phyloP scores from a whole-genome alignment of 2,329 filamentous ascomycete species.

The Ceratocystis eucalypticola region DNA sequence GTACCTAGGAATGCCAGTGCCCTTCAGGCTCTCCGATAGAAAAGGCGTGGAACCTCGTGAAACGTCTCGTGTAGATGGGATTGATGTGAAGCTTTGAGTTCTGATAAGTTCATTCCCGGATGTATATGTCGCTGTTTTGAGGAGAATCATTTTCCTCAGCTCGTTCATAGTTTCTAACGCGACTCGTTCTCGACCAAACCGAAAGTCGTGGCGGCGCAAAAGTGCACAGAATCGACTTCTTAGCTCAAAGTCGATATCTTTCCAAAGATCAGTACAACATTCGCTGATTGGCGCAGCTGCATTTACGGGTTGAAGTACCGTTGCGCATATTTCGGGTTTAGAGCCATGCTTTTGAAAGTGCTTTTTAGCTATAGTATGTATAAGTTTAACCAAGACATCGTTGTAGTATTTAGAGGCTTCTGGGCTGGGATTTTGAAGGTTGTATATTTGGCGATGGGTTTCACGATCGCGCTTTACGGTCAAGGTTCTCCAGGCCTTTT shows the following conservation, averaged over 20 bases:
- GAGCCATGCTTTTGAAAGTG: constrained; percentile 35
- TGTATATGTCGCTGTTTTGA: not conserved
- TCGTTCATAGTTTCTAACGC: constrained; percentile 33
- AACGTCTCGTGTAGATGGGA: constrained; percentile 8
- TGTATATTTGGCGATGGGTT: constrained; percentile 32
- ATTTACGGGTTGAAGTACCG: constrained; percentile 15
- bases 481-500: constrained; percentile 61
- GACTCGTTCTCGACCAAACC: constrained; percentile 33
- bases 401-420: constrained; percentile 25
- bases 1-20: not conserved
- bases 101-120: constrained; percentile 3
- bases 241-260: constrained; percentile 36
- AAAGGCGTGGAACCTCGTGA: constrained; percentile 14
- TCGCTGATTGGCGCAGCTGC: constrained; percentile 26
- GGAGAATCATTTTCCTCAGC: constrained; percentile 11
- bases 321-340: constrained; percentile 9
- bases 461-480: constrained; percentile 34
- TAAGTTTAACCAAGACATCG: constrained; percentile 29
- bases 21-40: constrained; percentile 8
- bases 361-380: constrained; percentile 32
- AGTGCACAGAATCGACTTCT: constrained; percentile 38
- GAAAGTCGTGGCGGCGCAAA: constrained; percentile 29
- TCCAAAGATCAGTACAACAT: constrained; percentile 37
- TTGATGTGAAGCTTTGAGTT: constrained; percentile 1
- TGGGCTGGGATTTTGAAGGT: constrained; percentile 7